Conservation (phyloP, 2,329 filamentous ascomycete species). For the Verticillium tricorpus region DNA sequence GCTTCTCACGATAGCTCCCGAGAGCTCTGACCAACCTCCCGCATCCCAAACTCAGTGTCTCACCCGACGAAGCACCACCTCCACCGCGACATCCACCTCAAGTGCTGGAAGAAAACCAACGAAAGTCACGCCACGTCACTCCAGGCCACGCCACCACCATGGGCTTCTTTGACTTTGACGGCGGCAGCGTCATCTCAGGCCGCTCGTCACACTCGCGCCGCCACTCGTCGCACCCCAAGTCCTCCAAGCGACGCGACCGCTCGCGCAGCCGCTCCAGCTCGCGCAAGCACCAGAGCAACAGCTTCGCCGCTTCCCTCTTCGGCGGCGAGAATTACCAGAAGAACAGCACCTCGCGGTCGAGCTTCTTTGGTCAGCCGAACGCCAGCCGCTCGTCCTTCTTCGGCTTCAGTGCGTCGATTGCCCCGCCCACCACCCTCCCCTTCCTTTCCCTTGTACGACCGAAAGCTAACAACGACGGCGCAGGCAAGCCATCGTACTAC, state of each 20-base stretch:
- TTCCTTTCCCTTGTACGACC: background rate
- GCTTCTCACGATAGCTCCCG: background rate
- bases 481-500: slow-evolving; percentile 61
- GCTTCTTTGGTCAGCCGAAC: slow-evolving; percentile 44
- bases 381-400: slow-evolving; percentile 42
- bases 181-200: slow-evolving; percentile 11
- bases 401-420: slow-evolving; percentile 28
- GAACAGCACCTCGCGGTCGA: slow-evolving; percentile 36
- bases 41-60: background rate
- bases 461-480: background rate
- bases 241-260: slow-evolving; percentile 31
- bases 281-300: slow-evolving; percentile 29
- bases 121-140: background rate
- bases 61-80: background rate
- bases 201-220: slow-evolving; percentile 13
- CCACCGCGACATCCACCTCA: too few species aligned
- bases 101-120: background rate
- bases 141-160: background rate
- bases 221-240: slow-evolving; percentile 11
- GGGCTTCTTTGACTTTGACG: slow-evolving; percentile 15
- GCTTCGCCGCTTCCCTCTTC: slow-evolving; percentile 37
- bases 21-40: background rate
- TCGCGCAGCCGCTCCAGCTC: slow-evolving; percentile 34
- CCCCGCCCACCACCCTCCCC: background rate
- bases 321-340: slow-evolving; percentile 29